A percentile compares a stretch with the other conserved stretches of the same genome.
These are phyloP conservation scores for Apophysomyces sp. DNA, from an alignment of 371 early-diverging fungal species.

Conservation along the genomic window DNA sequence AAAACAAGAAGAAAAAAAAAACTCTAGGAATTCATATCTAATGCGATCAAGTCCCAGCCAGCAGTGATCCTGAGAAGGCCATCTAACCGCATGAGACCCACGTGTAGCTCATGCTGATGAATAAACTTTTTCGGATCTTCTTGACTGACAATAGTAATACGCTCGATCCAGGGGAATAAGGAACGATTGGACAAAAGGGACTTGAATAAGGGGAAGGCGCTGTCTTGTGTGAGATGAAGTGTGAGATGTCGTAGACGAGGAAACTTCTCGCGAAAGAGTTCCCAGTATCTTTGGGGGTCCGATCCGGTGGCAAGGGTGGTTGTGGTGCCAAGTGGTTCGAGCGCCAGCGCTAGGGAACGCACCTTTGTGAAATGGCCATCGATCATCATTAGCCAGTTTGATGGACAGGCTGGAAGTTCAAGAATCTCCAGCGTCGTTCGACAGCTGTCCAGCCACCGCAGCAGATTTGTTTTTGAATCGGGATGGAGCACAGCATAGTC, in stretches of 20 bases:
- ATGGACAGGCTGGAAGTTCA: slow-evolving; percentile 27
- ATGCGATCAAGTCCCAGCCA: slow-evolving; percentile 40
- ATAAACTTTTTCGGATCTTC: slow-evolving; percentile 21
- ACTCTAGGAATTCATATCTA: slow-evolving; percentile 3
- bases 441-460: slow-evolving; percentile 3
- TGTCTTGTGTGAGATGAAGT: slow-evolving; percentile 10
- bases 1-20: background rate
- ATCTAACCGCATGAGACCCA: slow-evolving; percentile 19
- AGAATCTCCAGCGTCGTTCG: slow-evolving; percentile 4
- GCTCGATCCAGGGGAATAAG: slow-evolving; percentile 36
- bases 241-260: slow-evolving; percentile 22
- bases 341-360: slow-evolving; percentile 8
- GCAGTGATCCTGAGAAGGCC: slow-evolving; percentile 33
- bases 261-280: slow-evolving; percentile 15
- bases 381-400: slow-evolving; percentile 7
- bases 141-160: slow-evolving; percentile 19
- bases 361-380: slow-evolving; percentile 13
- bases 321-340: slow-evolving; percentile 1
- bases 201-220: slow-evolving; percentile 11
- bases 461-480: background rate
- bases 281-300: slow-evolving; percentile 10
- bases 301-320: background rate
- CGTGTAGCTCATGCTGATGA: slow-evolving; percentile 21
- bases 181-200: slow-evolving; percentile 20
- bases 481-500: background rate